Percentiles rank a stretch among this genome's conserved stretches.
Evolutionary conservation across 2,329 filamentous ascomycete genomes (phyloP).

Genomic region (Thielaviopsis cerberus): DNA sequence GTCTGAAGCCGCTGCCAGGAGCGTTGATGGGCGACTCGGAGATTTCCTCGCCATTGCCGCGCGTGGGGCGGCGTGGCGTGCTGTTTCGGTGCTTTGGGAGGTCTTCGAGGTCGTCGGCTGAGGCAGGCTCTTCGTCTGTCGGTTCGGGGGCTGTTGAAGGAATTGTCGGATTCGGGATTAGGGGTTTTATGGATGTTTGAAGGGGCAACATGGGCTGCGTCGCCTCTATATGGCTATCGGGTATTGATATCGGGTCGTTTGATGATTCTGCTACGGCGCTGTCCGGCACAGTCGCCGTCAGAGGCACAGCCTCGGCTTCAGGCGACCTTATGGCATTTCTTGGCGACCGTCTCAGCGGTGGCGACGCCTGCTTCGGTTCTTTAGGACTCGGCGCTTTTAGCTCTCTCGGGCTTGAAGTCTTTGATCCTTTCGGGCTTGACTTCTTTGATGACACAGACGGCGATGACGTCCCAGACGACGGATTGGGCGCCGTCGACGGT

Average conservation of each 20-base stretch:
- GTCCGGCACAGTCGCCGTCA: neutral
- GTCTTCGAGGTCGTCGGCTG: slow-evolving; percentile 2
- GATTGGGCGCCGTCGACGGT: neutral
- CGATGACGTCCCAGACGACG: neutral
- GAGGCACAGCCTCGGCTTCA: neutral
- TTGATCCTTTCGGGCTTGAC: neutral
- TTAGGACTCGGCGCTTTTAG: too few relatives aligned
- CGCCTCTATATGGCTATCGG: neutral
- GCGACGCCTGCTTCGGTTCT: neutral
- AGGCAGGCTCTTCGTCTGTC: neutral
- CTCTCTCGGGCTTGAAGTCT: too few relatives aligned
- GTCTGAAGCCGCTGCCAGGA: slow-evolving; percentile 34
- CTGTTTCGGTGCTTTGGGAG: neutral
- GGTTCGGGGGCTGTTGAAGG: neutral
- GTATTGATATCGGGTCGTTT: neutral
- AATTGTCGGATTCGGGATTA: too few relatives aligned
- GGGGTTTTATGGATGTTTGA: neutral
- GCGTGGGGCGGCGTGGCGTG: slow-evolving; percentile 1
- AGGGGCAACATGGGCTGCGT: neutral
- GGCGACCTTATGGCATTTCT: neutral
- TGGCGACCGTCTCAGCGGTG: neutral
- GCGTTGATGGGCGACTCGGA: slow-evolving; percentile 35
- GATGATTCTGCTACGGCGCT: neutral
- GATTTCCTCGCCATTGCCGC: slow-evolving; percentile 23
- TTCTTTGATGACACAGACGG: neutral